A percentile compares a stretch with the other conserved stretches of the same genome.
These are phyloP conservation scores for Barnettozyma botsteinii DNA, from an alignment of 805 yeast species.

Conservation along the genomic window DNA sequence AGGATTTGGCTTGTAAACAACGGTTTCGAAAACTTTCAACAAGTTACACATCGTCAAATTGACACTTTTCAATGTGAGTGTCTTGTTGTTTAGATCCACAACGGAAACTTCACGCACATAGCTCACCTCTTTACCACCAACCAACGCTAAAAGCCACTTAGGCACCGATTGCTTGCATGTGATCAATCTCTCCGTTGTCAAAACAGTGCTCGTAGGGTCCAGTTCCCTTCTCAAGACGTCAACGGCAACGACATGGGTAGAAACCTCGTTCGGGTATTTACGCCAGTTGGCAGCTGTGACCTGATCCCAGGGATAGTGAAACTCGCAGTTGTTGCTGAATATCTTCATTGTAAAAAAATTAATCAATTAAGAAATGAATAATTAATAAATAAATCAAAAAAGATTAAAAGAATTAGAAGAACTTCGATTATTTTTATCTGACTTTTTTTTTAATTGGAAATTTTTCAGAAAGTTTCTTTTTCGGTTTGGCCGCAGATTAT, in stretches of 20 bases:
- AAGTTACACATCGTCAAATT: constrained; percentile 77
- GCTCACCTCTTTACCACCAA: constrained; percentile 68
- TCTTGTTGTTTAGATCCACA: constrained; percentile 60
- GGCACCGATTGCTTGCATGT: constrained; percentile 89
- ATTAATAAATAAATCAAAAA: background rate
- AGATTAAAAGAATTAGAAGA: background rate
- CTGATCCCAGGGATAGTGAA: constrained; percentile 86
- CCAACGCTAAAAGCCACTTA: constrained; percentile 62
- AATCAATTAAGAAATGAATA: background rate
- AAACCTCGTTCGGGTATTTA: constrained; percentile 90
- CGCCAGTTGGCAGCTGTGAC: constrained; percentile 96
- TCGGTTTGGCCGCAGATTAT: too few species aligned
- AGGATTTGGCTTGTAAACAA: constrained; percentile 69
- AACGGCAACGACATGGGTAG: constrained; percentile 90
- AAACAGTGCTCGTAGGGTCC: constrained; percentile 42
- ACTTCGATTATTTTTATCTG: background rate
- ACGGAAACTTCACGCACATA: constrained; percentile 87
- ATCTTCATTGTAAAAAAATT: constrained; percentile 55
- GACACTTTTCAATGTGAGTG: constrained; percentile 75
- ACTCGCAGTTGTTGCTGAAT: constrained; percentile 62
- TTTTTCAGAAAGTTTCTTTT: too few species aligned
- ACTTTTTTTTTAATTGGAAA: background rate
- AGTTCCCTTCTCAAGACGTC: constrained; percentile 78
- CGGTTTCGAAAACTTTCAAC: constrained; percentile 79
- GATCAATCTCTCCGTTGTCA: constrained; percentile 80